Evolutionary conservation across 768 basidiomycete genomes (phyloP), one percentile per base, ranked within the genome.

Genomic region (Erythrobasidium yunnanense): DNA sequence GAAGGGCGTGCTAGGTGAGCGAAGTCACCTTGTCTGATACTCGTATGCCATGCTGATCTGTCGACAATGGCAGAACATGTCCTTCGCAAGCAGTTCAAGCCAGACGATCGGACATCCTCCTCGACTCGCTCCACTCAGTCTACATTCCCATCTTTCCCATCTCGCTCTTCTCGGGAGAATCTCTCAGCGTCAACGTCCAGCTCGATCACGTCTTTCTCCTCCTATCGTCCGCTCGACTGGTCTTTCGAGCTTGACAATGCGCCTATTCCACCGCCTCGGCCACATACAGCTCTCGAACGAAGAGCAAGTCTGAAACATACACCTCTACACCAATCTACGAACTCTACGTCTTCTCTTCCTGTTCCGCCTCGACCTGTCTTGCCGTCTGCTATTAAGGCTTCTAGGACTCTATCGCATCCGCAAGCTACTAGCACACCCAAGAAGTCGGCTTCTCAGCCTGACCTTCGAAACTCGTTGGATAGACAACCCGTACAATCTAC

Each of bases 181-280:
- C 57, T 60, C 4, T 60, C 54, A 15, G 35, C 33, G 2, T 60
- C 57, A 45, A 60, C 57, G n/a, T n/a, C 8, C 42, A 38, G 35
- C 38, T 60, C 57, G n/a, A 15, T 60, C 3, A 60, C 57, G 20
- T 60, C 57, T 2, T 60, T 60, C 38, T 60, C 57, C 7, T 60
- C 57, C 4, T 60, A 60, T 47, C 57, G 57, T 27, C 57, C 57
- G 25, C 57, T 45, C 4, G 57, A 60, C 38, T 60, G 57, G 57
- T 45, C 38, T 23, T 23, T 60, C 38, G 57, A 60, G 3, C 34
- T 60, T 23, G 34, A 20, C 18, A 35, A 20, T 33, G 22, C 29
- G 15, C 33, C 54, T 13, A 34, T 55, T 34, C 54, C 54, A 4
- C 54, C 54, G 23, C 6, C 30, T 13, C 54, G 54, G 23, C 42